These are phyloP conservation scores for Apiospora hydei DNA, from an alignment of 2,329 filamentous ascomycete genomes.

Conservation along the genomic window DNA sequence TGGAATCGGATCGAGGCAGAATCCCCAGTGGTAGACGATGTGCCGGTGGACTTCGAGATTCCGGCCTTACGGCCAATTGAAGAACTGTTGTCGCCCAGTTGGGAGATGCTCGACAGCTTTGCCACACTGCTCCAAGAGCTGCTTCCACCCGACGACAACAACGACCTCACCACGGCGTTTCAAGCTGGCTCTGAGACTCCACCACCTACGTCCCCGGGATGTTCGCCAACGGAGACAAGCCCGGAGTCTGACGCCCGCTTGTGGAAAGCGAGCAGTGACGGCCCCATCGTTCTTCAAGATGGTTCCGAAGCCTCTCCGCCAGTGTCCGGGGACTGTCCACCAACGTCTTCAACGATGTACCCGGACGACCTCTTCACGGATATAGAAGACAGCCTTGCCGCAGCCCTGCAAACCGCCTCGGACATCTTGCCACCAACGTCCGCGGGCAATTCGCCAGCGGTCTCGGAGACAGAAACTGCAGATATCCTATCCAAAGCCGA, in stretches of 20 bases:
- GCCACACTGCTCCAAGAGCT: background rate
- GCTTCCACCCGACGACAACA: background rate
- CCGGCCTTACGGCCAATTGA: background rate
- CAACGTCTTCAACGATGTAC: no score
- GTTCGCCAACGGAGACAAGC: background rate
- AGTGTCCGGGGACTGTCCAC: no score
- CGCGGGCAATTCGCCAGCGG: no score
- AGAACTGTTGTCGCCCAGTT: background rate
- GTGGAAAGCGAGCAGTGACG: background rate
- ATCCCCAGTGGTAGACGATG: no score
- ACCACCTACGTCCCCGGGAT: background rate
- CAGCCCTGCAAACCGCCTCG: background rate
- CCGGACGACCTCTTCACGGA: no score
- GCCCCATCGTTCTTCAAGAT: background rate
- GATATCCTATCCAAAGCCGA: background rate
- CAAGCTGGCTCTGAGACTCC: background rate
- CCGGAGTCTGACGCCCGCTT: background rate
- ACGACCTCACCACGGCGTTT: background rate
- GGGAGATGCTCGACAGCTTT: background rate
- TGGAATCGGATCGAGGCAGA: no score
- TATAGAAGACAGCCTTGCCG: background rate
- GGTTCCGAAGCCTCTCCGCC: no score
- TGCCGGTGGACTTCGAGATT: fast-evolving
- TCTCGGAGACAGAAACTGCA: no score
- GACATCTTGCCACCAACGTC: no score